Conservation (phyloP, 306 rosid genomes). For the Quercus bicolor region DNA sequence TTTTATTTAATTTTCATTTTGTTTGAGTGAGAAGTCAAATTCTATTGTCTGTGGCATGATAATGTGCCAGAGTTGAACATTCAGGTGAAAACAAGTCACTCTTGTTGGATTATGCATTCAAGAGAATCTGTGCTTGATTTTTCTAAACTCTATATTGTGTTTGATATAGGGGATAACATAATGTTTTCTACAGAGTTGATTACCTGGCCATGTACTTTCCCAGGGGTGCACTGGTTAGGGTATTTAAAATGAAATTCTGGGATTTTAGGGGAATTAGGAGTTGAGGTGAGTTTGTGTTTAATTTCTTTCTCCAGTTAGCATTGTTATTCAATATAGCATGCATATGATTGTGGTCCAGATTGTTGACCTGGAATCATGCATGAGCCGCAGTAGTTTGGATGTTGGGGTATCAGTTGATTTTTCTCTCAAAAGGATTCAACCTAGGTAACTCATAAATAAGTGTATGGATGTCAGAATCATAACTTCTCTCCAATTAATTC, state of each 20-base stretch:
- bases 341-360: neutral
- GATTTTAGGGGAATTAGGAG: neutral
- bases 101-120: too few relatives aligned
- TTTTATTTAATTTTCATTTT: neutral
- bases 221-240: neutral
- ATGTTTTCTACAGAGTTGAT: constrained; percentile 1
- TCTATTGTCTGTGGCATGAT: too few relatives aligned
- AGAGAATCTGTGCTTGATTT: too few relatives aligned
- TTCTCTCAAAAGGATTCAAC: neutral
- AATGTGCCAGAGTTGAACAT: too few relatives aligned
- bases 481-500: neutral
- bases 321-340: neutral
- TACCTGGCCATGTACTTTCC: neutral
- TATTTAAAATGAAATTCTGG: neutral
- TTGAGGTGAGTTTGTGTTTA: neutral
- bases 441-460: neutral
- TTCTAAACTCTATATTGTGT: neutral
- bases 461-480: neutral
- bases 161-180: neutral
- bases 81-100: too few relatives aligned
- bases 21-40: neutral
- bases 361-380: neutral
- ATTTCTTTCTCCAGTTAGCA: neutral
- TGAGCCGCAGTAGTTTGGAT: neutral
- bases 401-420: neutral